Evolutionary conservation across 2,329 filamentous ascomycete species (phyloP).

Genomic region (Cryoendolithus antarcticus): DNA sequence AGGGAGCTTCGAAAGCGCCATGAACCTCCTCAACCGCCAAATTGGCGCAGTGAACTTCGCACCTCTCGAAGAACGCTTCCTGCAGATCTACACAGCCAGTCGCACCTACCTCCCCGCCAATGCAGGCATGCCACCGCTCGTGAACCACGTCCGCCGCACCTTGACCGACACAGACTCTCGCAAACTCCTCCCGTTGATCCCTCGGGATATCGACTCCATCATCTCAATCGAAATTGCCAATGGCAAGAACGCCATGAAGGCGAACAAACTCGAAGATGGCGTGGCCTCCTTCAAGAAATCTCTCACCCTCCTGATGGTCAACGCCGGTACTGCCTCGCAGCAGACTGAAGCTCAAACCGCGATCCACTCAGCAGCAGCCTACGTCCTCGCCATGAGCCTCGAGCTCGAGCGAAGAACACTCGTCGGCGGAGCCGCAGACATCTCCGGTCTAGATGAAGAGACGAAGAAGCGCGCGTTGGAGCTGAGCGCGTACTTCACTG

Average conservation of each 20-base stretch:
- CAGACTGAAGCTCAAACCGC: conserved; percentile 78
- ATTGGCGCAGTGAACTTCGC: conserved; percentile 88
- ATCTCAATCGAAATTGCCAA: conserved; percentile 67
- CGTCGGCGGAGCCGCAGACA: conserved; percentile 31
- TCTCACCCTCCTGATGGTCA: conserved; percentile 74
- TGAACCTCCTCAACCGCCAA: conserved; percentile 93
- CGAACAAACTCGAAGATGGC: conserved; percentile 85
- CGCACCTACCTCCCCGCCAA: conserved; percentile 84
- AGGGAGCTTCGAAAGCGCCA: conserved; percentile 90
- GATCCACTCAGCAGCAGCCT: conserved; percentile 77
- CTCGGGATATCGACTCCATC: conserved; percentile 74
- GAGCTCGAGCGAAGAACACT: conserved; percentile 70
- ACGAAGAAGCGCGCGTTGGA: conserved; percentile 77
- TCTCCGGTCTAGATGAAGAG: conserved; percentile 43
- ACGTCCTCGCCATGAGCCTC: conserved; percentile 83
- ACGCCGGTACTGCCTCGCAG: conserved; percentile 71
- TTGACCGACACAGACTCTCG: conserved; percentile 76
- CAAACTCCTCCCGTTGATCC: conserved; percentile 79
- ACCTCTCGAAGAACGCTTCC: conserved; percentile 77
- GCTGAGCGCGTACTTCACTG: conserved; percentile 95
- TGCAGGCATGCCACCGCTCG: conserved; percentile 63
- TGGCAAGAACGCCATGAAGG: conserved; percentile 82
- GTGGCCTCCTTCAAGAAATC: conserved; percentile 76
- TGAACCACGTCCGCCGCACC: conserved; percentile 88
- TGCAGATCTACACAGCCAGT: conserved; percentile 84